Percentiles rank a stretch among this genome's conserved stretches.
These are phyloP conservation scores for Acer saccharum DNA, from an alignment of 345 rosid genomes.

Conservation along the genomic window DNA sequence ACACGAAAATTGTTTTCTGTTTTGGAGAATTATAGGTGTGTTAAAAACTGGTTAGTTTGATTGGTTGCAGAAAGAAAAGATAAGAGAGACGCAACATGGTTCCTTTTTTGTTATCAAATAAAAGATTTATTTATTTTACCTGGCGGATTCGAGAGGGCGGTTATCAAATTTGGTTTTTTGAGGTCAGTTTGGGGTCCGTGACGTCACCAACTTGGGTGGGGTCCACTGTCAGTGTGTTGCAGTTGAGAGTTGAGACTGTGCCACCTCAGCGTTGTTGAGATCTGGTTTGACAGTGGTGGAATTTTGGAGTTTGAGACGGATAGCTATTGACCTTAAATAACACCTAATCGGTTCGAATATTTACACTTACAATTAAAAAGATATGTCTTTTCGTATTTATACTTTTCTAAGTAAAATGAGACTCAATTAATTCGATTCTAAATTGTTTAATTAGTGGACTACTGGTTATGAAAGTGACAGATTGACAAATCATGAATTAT, in stretches of 20 bases:
- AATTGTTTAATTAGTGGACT: no score
- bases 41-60: neutral
- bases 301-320: neutral
- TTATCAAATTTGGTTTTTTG: conserved; percentile 22
- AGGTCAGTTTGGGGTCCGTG: conserved; percentile 27
- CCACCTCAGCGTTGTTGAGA: conserved; percentile 10
- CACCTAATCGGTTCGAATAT: no score
- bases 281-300: neutral
- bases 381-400: no score
- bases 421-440: no score
- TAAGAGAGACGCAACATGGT: neutral
- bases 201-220: neutral
- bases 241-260: neutral
- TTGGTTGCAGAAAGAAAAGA: neutral
- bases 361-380: no score
- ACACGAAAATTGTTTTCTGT: neutral
- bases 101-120: no score
- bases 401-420: no score
- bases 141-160: conserved; percentile 32
- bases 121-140: neutral
- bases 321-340: neutral
- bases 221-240: neutral
- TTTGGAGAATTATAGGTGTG: neutral
- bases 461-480: no score
- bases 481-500: no score